Conservation (phyloP, 1,284 basidiomycete species). For the Ustilago cynodontis region DNA sequence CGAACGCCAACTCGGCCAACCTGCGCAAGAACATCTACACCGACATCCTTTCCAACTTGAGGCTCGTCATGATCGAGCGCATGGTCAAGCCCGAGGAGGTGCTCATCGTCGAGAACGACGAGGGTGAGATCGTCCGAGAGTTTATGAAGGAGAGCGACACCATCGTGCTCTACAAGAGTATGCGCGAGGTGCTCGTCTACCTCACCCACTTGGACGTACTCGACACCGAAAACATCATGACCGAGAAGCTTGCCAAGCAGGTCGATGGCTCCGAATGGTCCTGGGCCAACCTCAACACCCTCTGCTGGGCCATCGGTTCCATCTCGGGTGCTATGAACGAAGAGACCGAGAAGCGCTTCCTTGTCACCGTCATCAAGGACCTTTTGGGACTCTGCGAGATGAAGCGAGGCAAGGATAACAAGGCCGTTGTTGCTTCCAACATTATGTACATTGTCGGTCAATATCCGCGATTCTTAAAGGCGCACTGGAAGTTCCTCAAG, state of each 20-base stretch:
- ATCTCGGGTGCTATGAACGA: conserved; percentile 99
- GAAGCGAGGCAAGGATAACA: conserved; percentile 99
- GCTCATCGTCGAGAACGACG: conserved; percentile 98
- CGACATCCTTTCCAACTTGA: conserved; percentile 90
- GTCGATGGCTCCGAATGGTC: conserved; percentile 98
- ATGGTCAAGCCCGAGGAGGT: conserved; percentile 99
- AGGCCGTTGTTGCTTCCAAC: conserved; percentile 98
- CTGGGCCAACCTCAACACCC: conserved; percentile 98
- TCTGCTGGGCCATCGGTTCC: conserved; percentile 99
- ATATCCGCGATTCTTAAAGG: conserved; percentile 99
- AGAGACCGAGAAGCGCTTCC: conserved; percentile 98
- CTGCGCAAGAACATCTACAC: conserved; percentile 91
- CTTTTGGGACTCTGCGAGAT: conserved; percentile 95
- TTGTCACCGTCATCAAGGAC: conserved; percentile 99
- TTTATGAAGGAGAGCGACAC: conserved; percentile 99
- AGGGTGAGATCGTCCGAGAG: conserved; percentile 98
- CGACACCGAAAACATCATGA: conserved; percentile 91
- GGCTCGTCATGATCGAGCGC: conserved; percentile 95
- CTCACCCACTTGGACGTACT: conserved; percentile 95
- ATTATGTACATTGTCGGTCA: conserved; percentile 99
- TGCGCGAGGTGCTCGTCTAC: conserved; percentile 93
- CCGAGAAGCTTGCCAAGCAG: conserved; percentile 94
- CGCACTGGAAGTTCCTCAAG: conserved; percentile 99
- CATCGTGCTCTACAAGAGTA: conserved; percentile 98
- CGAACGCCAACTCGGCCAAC: conserved; percentile 64